Base-by-base conservation (phyloP, 352 stramenopile genomes). In the Thalassiosira delicatula region DNA sequence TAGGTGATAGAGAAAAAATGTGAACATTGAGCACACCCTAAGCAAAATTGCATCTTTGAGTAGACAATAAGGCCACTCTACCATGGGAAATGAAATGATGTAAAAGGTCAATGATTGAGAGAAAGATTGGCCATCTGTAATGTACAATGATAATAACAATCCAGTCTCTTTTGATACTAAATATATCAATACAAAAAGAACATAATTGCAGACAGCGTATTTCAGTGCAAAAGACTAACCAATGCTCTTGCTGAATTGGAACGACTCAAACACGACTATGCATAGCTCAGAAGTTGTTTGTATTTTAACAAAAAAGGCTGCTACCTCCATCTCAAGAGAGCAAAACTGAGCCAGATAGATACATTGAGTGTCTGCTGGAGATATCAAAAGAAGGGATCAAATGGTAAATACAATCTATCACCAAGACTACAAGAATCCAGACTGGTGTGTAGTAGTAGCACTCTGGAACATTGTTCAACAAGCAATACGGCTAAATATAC, bases 71-170 rank as follows among this genome's bases (percentile, higher is more conserved):
- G 0, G 37, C 46, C 0, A 30, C 78, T 11, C 70, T 80, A 56
- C 53, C 44, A 0, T 89, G 83, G 79, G 35, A 25, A 3, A 27
- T 53, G 4, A 85, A 84, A 59, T 62, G 37, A 21, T 73, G 66
- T 42, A 86, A 81, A 53, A 29, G 11, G 11, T 86, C 77, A 17
- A 21, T 70, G 4, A 19, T 67, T 3, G 74, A 72, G 0, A 46
- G 70, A 0, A 33, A 40, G 0, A 57, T 88, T 3, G 73, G 53
- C 0, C 51, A 66, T 11, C 14, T 88, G 4, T 63, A 81, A 12
- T 83, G 77, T 62, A 53, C 49, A 14, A n/a, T 84, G 21, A 53
- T 89, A 17, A 81, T 89, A 80, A 87, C 17, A 82, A 81, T 33
- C 56, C 59, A 2, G 49, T 89, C 0, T 78, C 70, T 8, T 29